A percentile compares a stretch with the other conserved stretches of the same genome.
These are phyloP conservation scores for Drechslera avenae DNA, from an alignment of 2,329 filamentous ascomycete species.

Conservation along the genomic window DNA sequence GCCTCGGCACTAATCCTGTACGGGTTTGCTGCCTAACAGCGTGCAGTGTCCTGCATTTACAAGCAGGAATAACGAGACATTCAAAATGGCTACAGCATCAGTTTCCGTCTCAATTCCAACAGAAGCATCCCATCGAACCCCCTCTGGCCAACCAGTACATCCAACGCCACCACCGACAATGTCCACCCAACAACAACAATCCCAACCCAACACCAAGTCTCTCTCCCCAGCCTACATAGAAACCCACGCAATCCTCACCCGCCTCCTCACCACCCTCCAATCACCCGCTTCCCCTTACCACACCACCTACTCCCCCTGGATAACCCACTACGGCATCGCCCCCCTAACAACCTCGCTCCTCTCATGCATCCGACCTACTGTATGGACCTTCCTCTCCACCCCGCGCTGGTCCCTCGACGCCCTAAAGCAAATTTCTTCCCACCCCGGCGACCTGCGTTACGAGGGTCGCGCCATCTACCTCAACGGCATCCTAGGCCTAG, in stretches of 20 bases:
- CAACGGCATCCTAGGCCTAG: conserved; percentile 31
- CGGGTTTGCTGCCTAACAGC: conserved; percentile 7
- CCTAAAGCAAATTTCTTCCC: conserved; percentile 24
- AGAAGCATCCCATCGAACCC: not conserved
- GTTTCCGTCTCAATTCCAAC: not conserved
- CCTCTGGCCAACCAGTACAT: not conserved
- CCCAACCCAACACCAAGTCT: not conserved
- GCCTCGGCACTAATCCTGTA: conserved; percentile 5
- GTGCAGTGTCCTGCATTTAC: not conserved
- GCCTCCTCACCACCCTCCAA: conserved; percentile 26
- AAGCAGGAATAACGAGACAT: not conserved
- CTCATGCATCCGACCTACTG: conserved; percentile 26
- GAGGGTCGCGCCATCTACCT: conserved; percentile 35
- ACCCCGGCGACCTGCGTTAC: conserved; percentile 27
- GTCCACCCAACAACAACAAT: not conserved
- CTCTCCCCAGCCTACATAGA: conserved; percentile 26
- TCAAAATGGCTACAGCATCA: conserved; percentile 6
- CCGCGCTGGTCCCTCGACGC: conserved; percentile 29
- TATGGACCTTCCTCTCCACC: conserved; percentile 26
- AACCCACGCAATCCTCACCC: conserved; percentile 28
- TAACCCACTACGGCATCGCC: conserved; percentile 19
- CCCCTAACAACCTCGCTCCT: conserved; percentile 27
- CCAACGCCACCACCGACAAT: not conserved
- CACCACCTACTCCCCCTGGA: conserved; percentile 28
- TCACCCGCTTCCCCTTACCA: conserved; percentile 7